phyloP scores from a whole-genome alignment of 192 early-diverging fungal genomes.

The Rhizophagus clarus region DNA sequence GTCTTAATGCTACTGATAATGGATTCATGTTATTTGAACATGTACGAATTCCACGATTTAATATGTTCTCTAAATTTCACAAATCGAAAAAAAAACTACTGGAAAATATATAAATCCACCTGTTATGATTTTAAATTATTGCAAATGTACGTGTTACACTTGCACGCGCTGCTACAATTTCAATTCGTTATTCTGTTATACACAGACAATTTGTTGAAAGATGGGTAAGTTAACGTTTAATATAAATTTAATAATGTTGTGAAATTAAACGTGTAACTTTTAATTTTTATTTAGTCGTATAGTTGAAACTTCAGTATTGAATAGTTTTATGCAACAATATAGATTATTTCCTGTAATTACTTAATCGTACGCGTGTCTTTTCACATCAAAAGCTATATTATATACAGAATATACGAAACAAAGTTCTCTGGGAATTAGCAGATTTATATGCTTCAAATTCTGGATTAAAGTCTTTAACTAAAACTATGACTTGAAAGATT shows the following conservation, averaged over 20 bases:
- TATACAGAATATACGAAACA: slow-evolving; percentile 63
- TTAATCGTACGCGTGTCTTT: slow-evolving; percentile 72
- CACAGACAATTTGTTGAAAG: slow-evolving; percentile 67
- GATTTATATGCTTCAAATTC: slow-evolving; percentile 75
- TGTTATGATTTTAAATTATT: slow-evolving; percentile 83
- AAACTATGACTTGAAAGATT: slow-evolving; percentile 68
- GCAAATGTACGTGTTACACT: slow-evolving; percentile 57
- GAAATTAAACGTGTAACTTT: background rate
- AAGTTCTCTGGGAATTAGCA: slow-evolving; percentile 65
- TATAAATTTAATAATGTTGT: too few relatives aligned
- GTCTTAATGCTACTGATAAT: slow-evolving; percentile 84
- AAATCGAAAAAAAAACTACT: slow-evolving; percentile 60
- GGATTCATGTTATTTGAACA: slow-evolving; percentile 84
- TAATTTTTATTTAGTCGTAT: slow-evolving; percentile 25
- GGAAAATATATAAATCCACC: slow-evolving; percentile 76
- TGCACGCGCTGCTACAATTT: slow-evolving; percentile 70
- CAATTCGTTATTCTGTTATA: slow-evolving; percentile 69
- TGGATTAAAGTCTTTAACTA: slow-evolving; percentile 76
- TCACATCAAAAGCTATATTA: slow-evolving; percentile 70
- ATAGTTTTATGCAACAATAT: slow-evolving; percentile 80
- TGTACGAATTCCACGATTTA: slow-evolving; percentile 75
- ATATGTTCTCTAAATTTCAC: slow-evolving; percentile 77
- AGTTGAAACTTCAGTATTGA: slow-evolving; percentile 70
- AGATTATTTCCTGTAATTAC: slow-evolving; percentile 73
- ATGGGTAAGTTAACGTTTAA: slow-evolving; percentile 25